These are phyloP conservation scores for Colletotrichum tropicicola DNA, from an alignment of 2,329 filamentous ascomycete genomes.

Conservation along the genomic window DNA sequence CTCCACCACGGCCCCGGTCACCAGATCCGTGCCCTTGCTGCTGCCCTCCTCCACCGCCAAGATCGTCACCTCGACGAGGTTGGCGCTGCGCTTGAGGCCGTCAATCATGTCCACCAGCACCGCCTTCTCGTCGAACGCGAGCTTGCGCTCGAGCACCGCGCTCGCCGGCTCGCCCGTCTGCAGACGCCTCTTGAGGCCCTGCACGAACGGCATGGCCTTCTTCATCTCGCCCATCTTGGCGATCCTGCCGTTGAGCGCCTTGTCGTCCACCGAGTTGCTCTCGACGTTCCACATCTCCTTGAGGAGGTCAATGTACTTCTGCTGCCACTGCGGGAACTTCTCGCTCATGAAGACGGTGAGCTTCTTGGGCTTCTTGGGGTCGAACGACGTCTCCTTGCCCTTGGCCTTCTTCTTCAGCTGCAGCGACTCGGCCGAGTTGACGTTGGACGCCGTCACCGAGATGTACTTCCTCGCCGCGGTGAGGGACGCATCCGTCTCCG, in stretches of 20 bases:
- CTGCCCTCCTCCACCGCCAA: constrained; percentile 76
- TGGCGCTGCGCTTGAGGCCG: constrained; percentile 78
- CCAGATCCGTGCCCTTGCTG: constrained; percentile 68
- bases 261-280: constrained; percentile 76
- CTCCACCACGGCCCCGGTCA: constrained; percentile 63
- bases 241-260: constrained; percentile 80
- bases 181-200: constrained; percentile 84
- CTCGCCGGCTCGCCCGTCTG: constrained; percentile 73
- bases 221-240: constrained; percentile 91
- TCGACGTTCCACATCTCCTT: constrained; percentile 72
- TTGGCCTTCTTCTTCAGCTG: constrained; percentile 92
- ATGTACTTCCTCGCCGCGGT: constrained; percentile 87
- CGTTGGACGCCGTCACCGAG: constrained; percentile 76
- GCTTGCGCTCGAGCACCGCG: constrained; percentile 81
- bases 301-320: constrained; percentile 85
- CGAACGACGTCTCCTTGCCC: constrained; percentile 85
- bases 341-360: constrained; percentile 85
- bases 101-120: constrained; percentile 82
- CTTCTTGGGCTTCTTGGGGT: constrained; percentile 92
- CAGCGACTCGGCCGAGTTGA: constrained; percentile 84
- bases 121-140: constrained; percentile 85
- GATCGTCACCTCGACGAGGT: constrained; percentile 76
- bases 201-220: constrained; percentile 98
- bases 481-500: constrained; percentile 71
- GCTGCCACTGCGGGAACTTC: constrained; percentile 89